Conservation (phyloP, 495 filamentous ascomycete species). For the Penicillium angulare region DNA sequence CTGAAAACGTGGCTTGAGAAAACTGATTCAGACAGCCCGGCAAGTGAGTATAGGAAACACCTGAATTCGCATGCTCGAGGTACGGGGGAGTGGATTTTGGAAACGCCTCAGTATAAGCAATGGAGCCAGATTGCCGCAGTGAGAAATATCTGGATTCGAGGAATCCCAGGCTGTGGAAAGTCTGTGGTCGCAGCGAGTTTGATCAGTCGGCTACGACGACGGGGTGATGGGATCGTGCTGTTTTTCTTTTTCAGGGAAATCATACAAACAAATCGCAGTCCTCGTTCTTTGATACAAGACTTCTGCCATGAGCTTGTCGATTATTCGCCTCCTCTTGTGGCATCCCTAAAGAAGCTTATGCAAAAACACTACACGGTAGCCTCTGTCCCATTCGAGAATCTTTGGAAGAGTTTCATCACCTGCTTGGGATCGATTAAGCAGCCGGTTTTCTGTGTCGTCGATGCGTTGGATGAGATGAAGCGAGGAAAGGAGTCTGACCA, state of each 20-base stretch:
- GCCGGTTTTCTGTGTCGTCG: neutral
- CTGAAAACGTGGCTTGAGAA: conserved; percentile 15
- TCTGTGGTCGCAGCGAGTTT: conserved; percentile 70
- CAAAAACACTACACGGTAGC: neutral
- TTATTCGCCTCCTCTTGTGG: neutral
- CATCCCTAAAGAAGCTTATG: neutral
- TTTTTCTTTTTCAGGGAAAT: conserved; percentile 6
- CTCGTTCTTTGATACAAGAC: neutral
- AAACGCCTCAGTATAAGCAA: conserved; percentile 5
- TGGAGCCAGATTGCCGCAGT: conserved; percentile 3
- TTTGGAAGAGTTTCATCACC: conserved; percentile 23
- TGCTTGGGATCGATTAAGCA: conserved; percentile 25
- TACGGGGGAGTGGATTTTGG: conserved; percentile 10
- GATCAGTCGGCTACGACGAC: neutral
- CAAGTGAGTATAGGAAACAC: conserved; percentile 9
- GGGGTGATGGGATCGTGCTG: neutral
- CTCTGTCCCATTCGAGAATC: conserved; percentile 2
- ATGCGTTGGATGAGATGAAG: conserved; percentile 7
- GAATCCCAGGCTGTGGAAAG: conserved; percentile 88
- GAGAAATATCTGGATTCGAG: conserved; percentile 28
- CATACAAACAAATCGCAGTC: conserved; percentile 1
- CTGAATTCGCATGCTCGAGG: conserved; percentile 1
- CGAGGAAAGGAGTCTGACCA: no score
- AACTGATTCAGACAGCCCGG: conserved; percentile 10
- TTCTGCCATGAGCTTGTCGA: neutral